Conservation (phyloP, 441 rosid species). For the Biscutella laevigata region DNA sequence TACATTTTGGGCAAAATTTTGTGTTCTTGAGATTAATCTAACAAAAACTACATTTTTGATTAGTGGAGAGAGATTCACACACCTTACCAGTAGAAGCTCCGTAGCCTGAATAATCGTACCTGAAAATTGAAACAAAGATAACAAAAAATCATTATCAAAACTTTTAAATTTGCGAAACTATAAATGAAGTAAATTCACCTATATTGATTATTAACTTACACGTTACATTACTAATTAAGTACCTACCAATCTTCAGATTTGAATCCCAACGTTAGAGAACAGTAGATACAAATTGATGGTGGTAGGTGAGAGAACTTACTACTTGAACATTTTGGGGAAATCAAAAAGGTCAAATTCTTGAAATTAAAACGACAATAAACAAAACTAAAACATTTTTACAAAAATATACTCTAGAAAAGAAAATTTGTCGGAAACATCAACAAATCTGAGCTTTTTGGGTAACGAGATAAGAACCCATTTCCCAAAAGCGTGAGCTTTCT, state of each 20-base stretch:
- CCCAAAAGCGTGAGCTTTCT: slow-evolving; percentile 29
- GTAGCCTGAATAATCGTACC: slow-evolving; percentile 97
- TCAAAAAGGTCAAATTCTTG: slow-evolving; percentile 4
- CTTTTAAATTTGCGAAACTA: not conserved
- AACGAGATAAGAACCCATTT: slow-evolving; percentile 27
- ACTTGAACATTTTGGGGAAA: slow-evolving; percentile 1
- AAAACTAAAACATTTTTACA: slow-evolving; percentile 3
- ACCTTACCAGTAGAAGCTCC: slow-evolving; percentile 97
- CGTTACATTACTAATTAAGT: not conserved
- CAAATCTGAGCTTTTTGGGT: slow-evolving; percentile 29
- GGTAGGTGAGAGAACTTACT: slow-evolving; percentile 21
- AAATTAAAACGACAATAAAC: slow-evolving; percentile 10
- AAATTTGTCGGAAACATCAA: slow-evolving; percentile 24
- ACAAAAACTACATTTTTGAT: not conserved
- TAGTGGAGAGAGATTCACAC: slow-evolving; percentile 18
- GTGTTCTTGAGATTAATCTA: not conserved
- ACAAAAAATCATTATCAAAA: not conserved
- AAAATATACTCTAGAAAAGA: not conserved
- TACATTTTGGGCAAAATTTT: not conserved
- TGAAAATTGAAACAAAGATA: slow-evolving; percentile 28
- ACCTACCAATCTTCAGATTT: slow-evolving; percentile 15
- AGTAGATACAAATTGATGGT: slow-evolving; percentile 15
- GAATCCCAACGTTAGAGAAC: slow-evolving; percentile 12
- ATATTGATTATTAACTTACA: not conserved
- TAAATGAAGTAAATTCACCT: slow-evolving; percentile 8